These are phyloP conservation scores for Cenchrus americanus DNA, from an alignment of 176 grass and related monocot species.

Conservation along the genomic window DNA sequence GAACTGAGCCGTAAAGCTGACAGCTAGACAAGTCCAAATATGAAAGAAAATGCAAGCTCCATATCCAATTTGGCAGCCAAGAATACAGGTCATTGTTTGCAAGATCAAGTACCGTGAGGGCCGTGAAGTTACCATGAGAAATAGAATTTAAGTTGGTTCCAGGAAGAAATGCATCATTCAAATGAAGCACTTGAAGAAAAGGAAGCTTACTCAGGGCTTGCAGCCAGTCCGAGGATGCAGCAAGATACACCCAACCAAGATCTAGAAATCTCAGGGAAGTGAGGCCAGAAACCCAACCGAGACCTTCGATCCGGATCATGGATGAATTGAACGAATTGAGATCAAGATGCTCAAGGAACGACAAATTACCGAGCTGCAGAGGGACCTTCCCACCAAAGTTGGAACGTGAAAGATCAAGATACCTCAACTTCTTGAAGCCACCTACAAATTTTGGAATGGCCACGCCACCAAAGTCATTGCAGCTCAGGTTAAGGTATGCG, in stretches of 20 bases:
- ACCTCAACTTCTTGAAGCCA: not conserved
- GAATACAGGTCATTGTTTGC: not conserved
- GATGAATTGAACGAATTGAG: not conserved
- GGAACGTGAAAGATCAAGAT: slow-evolving; percentile 3
- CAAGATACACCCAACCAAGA: not conserved
- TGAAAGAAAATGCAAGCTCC: not conserved
- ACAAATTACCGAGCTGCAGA: slow-evolving; percentile 3
- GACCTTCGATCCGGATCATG: not conserved
- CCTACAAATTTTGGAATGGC: slow-evolving; percentile 12
- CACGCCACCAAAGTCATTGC: not conserved
- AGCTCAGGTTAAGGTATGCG: not conserved
- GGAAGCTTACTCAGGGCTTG: not conserved
- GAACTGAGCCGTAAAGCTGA: not conserved
- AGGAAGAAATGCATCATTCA: slow-evolving; percentile 23
- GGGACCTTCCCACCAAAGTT: not conserved
- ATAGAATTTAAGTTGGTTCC: not conserved
- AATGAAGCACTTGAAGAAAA: not conserved
- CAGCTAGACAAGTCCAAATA: not conserved
- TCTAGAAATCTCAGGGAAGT: not conserved
- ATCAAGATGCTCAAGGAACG: not conserved
- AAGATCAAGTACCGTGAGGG: not conserved
- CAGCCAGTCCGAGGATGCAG: not conserved
- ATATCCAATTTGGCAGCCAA: not conserved
- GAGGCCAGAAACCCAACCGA: not conserved
- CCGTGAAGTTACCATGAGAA: not conserved